These are phyloP conservation scores for Anisodus acutangulus DNA, from an alignment of 257 asterid species.

Conservation along the genomic window DNA sequence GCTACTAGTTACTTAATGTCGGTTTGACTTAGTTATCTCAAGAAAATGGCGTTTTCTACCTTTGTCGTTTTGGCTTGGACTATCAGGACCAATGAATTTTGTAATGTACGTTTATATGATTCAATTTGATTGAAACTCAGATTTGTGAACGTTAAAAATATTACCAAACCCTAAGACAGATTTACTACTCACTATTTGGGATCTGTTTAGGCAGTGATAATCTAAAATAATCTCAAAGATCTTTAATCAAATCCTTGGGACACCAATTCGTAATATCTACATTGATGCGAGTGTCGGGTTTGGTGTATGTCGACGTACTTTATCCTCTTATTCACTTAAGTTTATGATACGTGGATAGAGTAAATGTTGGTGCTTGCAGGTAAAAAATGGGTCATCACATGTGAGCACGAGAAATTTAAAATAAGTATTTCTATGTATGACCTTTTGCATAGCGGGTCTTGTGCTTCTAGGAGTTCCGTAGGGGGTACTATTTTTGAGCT, in stretches of 20 bases:
- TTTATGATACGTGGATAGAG: neutral
- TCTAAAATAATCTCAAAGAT: constrained; percentile 12
- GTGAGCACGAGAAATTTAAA: neutral
- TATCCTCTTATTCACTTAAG: constrained; percentile 22
- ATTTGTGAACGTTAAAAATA: neutral
- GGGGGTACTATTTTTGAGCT: neutral
- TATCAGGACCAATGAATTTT: constrained; percentile 16
- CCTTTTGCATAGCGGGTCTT: constrained; percentile 6
- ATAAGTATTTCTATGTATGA: neutral
- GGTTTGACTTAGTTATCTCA: neutral
- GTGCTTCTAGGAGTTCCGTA: neutral
- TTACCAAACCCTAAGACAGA: neutral
- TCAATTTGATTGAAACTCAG: neutral
- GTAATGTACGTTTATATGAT: constrained; percentile 7
- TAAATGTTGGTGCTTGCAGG: neutral
- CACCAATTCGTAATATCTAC: neutral
- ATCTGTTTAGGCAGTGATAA: neutral
- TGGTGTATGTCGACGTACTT: constrained; percentile 18
- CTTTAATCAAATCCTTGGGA: neutral
- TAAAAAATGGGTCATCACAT: neutral
- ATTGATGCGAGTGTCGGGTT: neutral
- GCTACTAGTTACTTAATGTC: neutral
- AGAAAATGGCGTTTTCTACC: neutral
- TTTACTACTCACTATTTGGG: neutral
- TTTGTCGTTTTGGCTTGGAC: neutral